These are phyloP conservation scores for Kluyveromyces starmeri DNA, from an alignment of 805 yeast species.

Conservation along the genomic window DNA sequence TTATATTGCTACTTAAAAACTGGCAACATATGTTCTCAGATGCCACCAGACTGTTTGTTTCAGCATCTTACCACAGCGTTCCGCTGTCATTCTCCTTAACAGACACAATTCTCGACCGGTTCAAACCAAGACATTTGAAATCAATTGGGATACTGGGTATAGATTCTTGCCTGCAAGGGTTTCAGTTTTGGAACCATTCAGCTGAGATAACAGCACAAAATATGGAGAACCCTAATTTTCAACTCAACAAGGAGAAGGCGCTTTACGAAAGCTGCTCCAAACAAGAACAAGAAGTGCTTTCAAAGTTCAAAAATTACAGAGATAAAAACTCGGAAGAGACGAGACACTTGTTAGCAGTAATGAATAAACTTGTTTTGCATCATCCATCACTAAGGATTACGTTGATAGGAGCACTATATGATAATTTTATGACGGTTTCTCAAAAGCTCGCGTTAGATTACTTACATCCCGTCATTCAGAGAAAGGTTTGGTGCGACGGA, in stretches of 20 bases:
- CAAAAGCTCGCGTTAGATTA: constrained; percentile 46
- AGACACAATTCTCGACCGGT: constrained; percentile 34
- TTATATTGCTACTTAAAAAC: constrained; percentile 36
- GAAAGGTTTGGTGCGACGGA: constrained; percentile 46
- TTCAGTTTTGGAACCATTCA: constrained; percentile 35
- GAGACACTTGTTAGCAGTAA: constrained; percentile 31
- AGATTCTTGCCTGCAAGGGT: constrained; percentile 33
- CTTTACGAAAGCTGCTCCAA: constrained; percentile 23
- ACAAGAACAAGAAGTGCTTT: constrained; percentile 17
- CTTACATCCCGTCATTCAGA: constrained; percentile 47
- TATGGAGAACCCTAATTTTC: constrained; percentile 8
- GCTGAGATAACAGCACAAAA: constrained; percentile 11
- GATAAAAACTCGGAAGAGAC: constrained; percentile 34
- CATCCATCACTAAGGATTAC: constrained; percentile 37
- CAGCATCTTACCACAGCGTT: constrained; percentile 46
- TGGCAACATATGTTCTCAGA: constrained; percentile 41
- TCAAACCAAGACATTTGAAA: constrained; percentile 14
- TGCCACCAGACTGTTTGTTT: constrained; percentile 41
- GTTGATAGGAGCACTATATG: constrained; percentile 40
- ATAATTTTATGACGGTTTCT: constrained; percentile 44
- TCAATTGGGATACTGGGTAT: constrained; percentile 28
- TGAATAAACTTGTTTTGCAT: constrained; percentile 35
- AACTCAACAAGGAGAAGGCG: constrained; percentile 24
- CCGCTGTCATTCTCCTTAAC: constrained; percentile 41
- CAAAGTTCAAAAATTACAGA: constrained; percentile 30